Base-by-base conservation (phyloP, 805 yeast genomes). In the Candida glaebosa region DNA sequence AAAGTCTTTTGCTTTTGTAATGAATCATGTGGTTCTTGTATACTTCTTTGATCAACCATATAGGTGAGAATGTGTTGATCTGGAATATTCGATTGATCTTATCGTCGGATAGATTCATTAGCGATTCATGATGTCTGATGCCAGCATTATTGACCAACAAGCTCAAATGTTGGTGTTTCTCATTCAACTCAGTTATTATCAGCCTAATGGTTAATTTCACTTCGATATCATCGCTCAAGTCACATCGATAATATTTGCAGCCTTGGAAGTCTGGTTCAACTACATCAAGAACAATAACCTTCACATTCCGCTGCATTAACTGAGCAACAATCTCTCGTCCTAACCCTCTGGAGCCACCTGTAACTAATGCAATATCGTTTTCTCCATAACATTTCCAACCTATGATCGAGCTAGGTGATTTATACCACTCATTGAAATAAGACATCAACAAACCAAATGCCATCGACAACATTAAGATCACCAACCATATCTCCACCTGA, bases 291-390 rank as follows among this genome's bases (percentile, higher is more conserved):
- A 67, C 53, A 33, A 53, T 47, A 10, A 73, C 58, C 16, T 45
- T 52, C 14, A 45, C 53, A 3, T 43, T 34, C n/a, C 48, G 48
- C 16, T 32, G 22, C 20, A 56, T 22, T 2, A 75, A 47, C 15
- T 18, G 36, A 25, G 49, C 48, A 3, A 65, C 71, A 3, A 75
- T 50, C 36, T 65, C 71, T 2, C 51, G 47, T 0, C 83, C 83
- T n/a, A 78, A 54, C 0, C 83, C 82, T 24, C 55, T 49, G 12
- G 74, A 59, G 0, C 81, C 82, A 0, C 83, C 83, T 0, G 81
- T 76, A 4, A 76, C 57, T 18, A 75, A 35, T 2, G 73, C 70
- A 18, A 52, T 46, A 40, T 57, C 61, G 1, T 45, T 31, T 6
- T 31, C 25, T 4, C 33, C 28, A 15, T 32, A 20, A 15, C n/a